Conservation (phyloP, 2,329 filamentous ascomycete genomes). For the Neonectria faginata region DNA sequence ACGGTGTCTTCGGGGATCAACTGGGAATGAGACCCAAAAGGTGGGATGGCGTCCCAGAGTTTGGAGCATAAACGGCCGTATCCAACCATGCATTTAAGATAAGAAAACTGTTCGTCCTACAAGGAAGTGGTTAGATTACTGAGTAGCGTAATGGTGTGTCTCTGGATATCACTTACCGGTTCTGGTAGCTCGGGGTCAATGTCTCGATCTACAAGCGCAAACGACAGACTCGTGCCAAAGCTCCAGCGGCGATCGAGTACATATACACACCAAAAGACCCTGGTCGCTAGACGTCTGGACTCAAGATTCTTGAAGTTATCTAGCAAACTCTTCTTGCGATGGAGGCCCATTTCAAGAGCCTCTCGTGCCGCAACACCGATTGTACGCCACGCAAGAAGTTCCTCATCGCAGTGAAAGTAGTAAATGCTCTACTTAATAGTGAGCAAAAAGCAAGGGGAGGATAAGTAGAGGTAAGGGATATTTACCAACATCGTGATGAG, state of each 20-base stretch:
- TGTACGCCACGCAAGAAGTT: slow-evolving; percentile 61
- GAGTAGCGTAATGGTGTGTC: too few relatives aligned
- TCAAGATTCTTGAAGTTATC: slow-evolving; percentile 52
- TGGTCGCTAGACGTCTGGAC: slow-evolving; percentile 48
- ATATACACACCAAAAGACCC: slow-evolving; percentile 64
- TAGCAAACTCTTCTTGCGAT: slow-evolving; percentile 57
- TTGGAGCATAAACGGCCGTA: slow-evolving; percentile 60
- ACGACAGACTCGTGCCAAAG: slow-evolving; percentile 63
- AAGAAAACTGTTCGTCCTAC: slow-evolving; percentile 51
- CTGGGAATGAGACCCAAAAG: slow-evolving; percentile 50
- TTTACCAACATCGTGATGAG: slow-evolving; percentile 19
- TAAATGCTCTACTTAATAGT: slow-evolving; percentile 51
- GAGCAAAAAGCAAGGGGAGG: background rate
- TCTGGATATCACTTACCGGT: slow-evolving; percentile 46
- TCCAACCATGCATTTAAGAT: slow-evolving; percentile 60
- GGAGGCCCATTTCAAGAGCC: slow-evolving; percentile 61
- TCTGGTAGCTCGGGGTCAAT: slow-evolving; percentile 62
- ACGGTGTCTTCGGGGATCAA: slow-evolving; percentile 54
- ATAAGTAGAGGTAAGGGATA: background rate
- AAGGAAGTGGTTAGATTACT: background rate
- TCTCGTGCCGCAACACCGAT: slow-evolving; percentile 61
- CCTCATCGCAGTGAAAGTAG: slow-evolving; percentile 61
- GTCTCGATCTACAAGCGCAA: slow-evolving; percentile 60
- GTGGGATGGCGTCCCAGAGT: slow-evolving; percentile 58
- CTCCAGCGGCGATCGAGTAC: slow-evolving; percentile 64